Percentiles rank a stretch among this genome's conserved stretches.
Conservation (phyloP, 768 basidiomycete species). For the Naematelia aurantialba region DNA sequence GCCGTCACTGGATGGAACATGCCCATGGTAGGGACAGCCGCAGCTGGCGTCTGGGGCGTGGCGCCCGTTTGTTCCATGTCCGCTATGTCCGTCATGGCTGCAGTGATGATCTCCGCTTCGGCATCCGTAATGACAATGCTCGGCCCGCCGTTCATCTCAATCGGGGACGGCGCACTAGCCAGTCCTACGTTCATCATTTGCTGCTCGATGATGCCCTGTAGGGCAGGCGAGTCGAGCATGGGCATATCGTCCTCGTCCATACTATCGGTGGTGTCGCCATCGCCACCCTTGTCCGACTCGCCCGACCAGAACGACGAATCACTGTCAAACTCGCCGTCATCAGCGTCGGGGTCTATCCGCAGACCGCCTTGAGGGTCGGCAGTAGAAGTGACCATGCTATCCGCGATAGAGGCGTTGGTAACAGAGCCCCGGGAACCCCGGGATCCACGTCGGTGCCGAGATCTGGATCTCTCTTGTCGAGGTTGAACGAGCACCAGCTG, state of each 20-base stretch:
- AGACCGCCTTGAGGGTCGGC: conserved; percentile 27
- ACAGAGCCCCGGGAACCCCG: conserved; percentile 31
- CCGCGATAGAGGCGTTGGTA: conserved; percentile 34
- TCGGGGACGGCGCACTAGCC: conserved; percentile 5
- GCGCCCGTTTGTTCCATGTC: background rate
- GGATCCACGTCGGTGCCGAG: conserved; percentile 13
- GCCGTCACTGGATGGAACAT: conserved; percentile 37
- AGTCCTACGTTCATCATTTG: conserved; percentile 10
- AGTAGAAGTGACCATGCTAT: conserved; percentile 20
- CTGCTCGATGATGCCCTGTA: conserved; percentile 34
- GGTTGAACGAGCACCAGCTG: conserved; percentile 42
- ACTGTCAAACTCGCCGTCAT: conserved; percentile 23
- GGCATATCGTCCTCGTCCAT: conserved; percentile 49
- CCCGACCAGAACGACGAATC: conserved; percentile 30
- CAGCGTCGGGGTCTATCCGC: conserved; percentile 39
- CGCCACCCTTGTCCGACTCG: conserved; percentile 32
- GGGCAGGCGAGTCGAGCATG: conserved; percentile 36
- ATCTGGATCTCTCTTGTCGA: conserved; percentile 24
- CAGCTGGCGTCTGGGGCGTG: conserved; percentile 11
- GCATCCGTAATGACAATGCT: conserved; percentile 36
- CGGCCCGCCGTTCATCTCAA: conserved; percentile 1
- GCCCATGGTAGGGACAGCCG: conserved; percentile 39
- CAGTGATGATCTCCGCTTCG: conserved; percentile 1
- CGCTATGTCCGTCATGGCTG: conserved; percentile 17
- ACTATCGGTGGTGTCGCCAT: conserved; percentile 44